Evolutionary conservation across 2,329 filamentous ascomycete genomes (phyloP), one percentile per base, ranked within the genome.

Genomic region (Podosphaera xanthii): DNA sequence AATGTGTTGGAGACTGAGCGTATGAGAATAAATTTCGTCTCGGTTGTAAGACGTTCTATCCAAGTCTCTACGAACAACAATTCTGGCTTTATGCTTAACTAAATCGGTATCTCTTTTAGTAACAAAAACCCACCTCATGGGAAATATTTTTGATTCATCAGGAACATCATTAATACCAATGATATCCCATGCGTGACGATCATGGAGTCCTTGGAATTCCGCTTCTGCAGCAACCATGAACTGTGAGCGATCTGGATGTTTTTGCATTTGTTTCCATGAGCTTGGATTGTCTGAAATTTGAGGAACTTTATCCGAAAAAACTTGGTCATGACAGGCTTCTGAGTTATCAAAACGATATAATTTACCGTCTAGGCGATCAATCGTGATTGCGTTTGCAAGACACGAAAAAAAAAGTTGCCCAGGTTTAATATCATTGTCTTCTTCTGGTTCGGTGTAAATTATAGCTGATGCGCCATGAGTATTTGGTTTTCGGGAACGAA

Each of bases 21-120:
- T 56, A 40, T 56, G 53, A 30, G 53, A 56, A 40, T 40, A 56
- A n/a, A 56, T 56, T 40, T 56, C 53, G 22, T 56, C 53, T 14
- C 53, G 53, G 10, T 56, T 56, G 30, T 56, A 56, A 10, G 53
- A 22, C 22, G 53, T 38, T 38, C 22, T 56, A 40, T 56, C 53
- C 7, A 56, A 22, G 42, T n/a, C 22, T 22, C 22, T 22, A 22
- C 22, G 22, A 22, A 22, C 22, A 22, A 22, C 22, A 22, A 22
- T 22, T 22, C 22, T 22, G 22, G 22, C 22, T 22, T 22, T 22
- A 22, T 22, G 22, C 22, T 22, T 22, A 22, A 22, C 22, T 22
- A 22, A 22, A 22, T 22, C 22, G 22, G 22, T 22, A 22, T 22
- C 22, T 22, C 22, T 22, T 22, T 22, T 22, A 22, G 22, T 22